phyloP scores from a whole-genome alignment of 495 filamentous ascomycete species.

The Neurospora sp. region DNA sequence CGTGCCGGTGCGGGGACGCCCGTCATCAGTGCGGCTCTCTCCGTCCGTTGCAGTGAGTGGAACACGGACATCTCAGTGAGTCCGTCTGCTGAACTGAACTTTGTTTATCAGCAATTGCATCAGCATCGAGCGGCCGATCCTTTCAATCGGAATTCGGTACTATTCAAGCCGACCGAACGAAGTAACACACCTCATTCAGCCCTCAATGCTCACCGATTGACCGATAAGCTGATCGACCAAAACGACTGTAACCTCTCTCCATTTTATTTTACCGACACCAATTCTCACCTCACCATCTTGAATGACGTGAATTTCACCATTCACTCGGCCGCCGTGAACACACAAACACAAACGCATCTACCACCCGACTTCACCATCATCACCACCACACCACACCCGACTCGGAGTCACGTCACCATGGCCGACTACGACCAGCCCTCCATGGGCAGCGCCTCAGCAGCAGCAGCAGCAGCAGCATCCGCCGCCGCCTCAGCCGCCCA shows the following conservation, averaged over 20 bases:
- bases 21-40: not conserved
- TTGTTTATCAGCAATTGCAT: not conserved
- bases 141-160: not conserved
- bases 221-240: not conserved
- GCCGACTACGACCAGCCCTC: slow-evolving; percentile 2
- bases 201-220: not conserved
- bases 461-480: not conserved
- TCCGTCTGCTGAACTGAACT: not conserved
- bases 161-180: not conserved
- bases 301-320: not conserved
- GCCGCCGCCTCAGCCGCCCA: not conserved
- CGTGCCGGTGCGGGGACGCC: not conserved
- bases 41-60: not conserved
- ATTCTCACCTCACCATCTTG: not conserved
- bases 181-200: not conserved
- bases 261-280: not conserved
- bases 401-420: not conserved
- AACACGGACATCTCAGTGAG: not conserved
- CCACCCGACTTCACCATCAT: not conserved
- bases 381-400: not conserved
- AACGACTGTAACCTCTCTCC: not conserved
- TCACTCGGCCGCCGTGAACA: not conserved
- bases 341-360: not conserved
- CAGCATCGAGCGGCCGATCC: not conserved
- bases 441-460: not conserved